Base-by-base conservation (phyloP, 23 red algal genomes). In the Cyanidium caldarium region DNA sequence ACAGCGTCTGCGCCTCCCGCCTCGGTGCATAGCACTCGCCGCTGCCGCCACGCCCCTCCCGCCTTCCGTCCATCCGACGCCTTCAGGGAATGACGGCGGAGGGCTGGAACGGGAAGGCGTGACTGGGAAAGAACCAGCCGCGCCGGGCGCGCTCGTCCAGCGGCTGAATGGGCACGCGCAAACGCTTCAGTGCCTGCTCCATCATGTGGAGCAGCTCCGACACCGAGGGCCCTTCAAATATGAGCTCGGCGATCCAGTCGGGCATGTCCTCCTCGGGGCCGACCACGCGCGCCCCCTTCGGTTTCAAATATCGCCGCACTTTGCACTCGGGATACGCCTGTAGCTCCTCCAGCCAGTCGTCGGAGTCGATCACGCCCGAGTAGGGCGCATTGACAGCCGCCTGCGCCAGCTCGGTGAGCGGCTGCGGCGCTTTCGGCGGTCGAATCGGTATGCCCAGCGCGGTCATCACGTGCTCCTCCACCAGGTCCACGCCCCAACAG, bases 401-500 rank as follows among this genome's bases (percentile, higher is more conserved):
- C 67, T 88, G 73, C 3, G 84, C 79, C 20, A 98, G 68, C 39
- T 65, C 82, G 3, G 39, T 46, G 25, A 85, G 38, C 16, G 92
- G 84, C 67, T 66, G 42, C 20, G 34, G n/a, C 2, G 79, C 46
- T 10, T 71, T 72, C 36, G 74, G 10, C 12, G 92, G 92, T 2
- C 70, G 57, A 41, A 98, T 88, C 12, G 79, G 80, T 19, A 98
- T 98, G 17, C 73, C 37, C 13, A 88, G 73, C 40, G 69, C 73
- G 19, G 35, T 51, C 92, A 98, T 98, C 58, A 69, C 69, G 65
- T 98, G 92, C 43, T 98, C 80, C 44, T 98, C 92, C 20, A 98
- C 92, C 28, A 98, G 58, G 46, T 98, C 92, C 14, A 98, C 92
- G 44, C 92, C 92, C 92, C 92, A 98, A 33, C 68, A 80, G 28